Conservation (phyloP, 2,329 filamentous ascomycete species). For the Fusarium humuli region DNA sequence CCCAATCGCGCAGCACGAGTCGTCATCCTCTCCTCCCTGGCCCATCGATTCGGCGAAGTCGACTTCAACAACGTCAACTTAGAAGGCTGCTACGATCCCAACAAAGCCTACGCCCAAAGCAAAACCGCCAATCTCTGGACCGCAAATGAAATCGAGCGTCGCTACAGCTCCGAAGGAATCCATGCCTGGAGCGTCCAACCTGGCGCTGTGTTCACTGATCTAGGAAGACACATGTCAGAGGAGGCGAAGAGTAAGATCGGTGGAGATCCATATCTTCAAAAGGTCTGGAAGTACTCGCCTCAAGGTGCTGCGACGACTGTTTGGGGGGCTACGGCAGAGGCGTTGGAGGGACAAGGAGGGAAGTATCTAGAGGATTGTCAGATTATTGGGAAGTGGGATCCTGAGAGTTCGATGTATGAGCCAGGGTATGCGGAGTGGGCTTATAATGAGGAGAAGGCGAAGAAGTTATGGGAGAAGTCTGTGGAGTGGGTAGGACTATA, state of each 20-base stretch:
- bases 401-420: background rate
- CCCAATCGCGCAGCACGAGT: background rate
- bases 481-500: background rate
- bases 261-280: constrained; percentile 3
- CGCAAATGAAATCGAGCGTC: constrained; percentile 5
- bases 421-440: constrained; percentile 6
- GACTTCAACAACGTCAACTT: constrained; percentile 9
- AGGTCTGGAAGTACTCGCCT: background rate
- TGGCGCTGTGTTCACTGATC: background rate
- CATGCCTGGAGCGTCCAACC: constrained; percentile 14
- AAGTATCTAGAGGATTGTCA: constrained; percentile 19
- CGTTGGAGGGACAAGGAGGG: constrained; percentile 1
- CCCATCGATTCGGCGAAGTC: constrained; percentile 9
- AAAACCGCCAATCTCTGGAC: constrained; percentile 21
- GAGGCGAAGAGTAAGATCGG: background rate
- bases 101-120: background rate
- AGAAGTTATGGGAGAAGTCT: background rate
- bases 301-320: constrained; percentile 14
- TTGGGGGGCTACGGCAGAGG: constrained; percentile 1
- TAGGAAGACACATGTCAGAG: background rate
- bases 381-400: constrained; percentile 2
- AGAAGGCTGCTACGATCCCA: constrained; percentile 5
- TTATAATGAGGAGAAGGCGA: background rate
- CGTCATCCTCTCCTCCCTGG: background rate
- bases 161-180: background rate